Conservation (phyloP, 2,329 filamentous ascomycete species). For the Didymella glomerata region DNA sequence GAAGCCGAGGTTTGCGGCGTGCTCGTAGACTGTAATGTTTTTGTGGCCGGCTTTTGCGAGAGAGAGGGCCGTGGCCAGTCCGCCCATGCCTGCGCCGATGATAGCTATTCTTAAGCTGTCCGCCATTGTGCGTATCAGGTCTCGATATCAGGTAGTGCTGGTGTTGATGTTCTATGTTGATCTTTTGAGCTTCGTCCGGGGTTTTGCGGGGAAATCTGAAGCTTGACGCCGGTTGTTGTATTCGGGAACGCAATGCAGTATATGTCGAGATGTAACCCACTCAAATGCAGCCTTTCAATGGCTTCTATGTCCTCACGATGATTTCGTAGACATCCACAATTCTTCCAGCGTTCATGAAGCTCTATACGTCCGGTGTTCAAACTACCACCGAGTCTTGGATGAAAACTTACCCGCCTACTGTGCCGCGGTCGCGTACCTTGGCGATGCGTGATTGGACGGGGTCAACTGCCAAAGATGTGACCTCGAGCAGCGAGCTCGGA, state of each 20-base stretch:
- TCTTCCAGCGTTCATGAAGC: slow-evolving; percentile 4
- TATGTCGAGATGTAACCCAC: not conserved
- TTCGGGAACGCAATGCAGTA: not conserved
- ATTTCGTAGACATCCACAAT: not conserved
- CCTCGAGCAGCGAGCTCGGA: not conserved
- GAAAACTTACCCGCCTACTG: slow-evolving; percentile 24
- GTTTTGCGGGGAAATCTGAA: not conserved
- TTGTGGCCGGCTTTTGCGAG: slow-evolving; percentile 79
- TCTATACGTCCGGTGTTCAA: slow-evolving; percentile 19
- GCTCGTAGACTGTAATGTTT: slow-evolving; percentile 77
- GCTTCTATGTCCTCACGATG: slow-evolving; percentile 1
- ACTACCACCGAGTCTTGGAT: slow-evolving; percentile 20
- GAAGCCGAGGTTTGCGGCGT: slow-evolving; percentile 76
- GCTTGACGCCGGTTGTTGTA: not conserved
- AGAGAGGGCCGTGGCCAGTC: slow-evolving; percentile 74
- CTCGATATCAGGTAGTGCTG: not conserved
- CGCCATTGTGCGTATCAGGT: slow-evolving; percentile 33
- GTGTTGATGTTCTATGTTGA: not conserved
- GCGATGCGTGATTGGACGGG: slow-evolving; percentile 8
- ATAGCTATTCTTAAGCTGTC: slow-evolving; percentile 45
- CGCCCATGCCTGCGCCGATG: slow-evolving; percentile 74
- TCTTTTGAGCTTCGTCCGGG: not conserved
- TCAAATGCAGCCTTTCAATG: not conserved
- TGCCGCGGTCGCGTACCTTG: not conserved
- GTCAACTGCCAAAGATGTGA: not conserved